phyloP scores from a whole-genome alignment of 192 early-diverging fungal species.

The Podila epigama region DNA sequence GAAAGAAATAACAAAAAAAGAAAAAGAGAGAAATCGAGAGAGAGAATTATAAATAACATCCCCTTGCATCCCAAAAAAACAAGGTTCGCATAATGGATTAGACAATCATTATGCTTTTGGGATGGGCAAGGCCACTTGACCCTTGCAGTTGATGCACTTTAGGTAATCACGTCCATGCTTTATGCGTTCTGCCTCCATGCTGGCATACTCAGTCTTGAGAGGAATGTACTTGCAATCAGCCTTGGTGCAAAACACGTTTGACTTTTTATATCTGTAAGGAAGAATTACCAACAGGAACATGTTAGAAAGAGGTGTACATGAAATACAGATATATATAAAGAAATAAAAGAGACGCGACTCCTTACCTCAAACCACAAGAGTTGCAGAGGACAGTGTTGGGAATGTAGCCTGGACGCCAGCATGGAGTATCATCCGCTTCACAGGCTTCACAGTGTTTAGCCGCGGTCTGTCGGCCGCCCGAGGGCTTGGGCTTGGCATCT shows the following conservation, averaged over 20 bases:
- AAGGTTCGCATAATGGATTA: neutral
- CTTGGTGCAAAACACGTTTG: constrained; percentile 49
- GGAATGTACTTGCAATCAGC: constrained; percentile 54
- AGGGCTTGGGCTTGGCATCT: constrained; percentile 2
- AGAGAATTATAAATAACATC: neutral
- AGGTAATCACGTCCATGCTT: constrained; percentile 30
- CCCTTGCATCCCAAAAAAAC: neutral
- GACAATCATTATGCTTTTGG: constrained; percentile 7
- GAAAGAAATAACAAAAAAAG: neutral
- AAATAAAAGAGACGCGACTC: neutral
- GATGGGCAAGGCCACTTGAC: constrained; percentile 20
- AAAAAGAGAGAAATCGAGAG: neutral
- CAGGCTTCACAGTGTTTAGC: constrained; percentile 45
- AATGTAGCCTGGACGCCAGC: constrained; percentile 53
- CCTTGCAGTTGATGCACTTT: constrained; percentile 27
- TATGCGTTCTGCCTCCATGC: constrained; percentile 44
- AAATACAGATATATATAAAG: no score
- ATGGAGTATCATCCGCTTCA: constrained; percentile 47
- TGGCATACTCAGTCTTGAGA: constrained; percentile 52
- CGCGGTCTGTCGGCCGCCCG: neutral
- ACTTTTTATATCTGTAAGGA: constrained; percentile 54
- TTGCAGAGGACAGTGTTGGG: constrained; percentile 48
- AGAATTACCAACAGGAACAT: neutral
- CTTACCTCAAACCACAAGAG: constrained; percentile 50
- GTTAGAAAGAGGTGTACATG: no score